Base-by-base conservation (phyloP, 768 basidiomycete species). In the Multifurca ochricompacta region DNA sequence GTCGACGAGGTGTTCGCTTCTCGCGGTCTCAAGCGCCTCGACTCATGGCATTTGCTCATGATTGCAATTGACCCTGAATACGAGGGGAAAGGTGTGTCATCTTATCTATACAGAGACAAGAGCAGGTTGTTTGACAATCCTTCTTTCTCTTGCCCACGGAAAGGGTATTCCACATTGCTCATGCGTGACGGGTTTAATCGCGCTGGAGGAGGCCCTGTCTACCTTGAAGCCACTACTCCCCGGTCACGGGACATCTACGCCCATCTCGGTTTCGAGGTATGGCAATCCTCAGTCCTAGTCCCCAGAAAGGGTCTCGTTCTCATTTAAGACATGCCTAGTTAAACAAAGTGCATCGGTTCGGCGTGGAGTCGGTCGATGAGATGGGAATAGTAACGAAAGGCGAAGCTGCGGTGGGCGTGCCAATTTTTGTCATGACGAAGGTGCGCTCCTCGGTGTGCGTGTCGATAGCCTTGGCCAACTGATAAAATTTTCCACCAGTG, bases 241-340 rank as follows among this genome's bases (percentile, higher is more conserved):
- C 47, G 35, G n/a, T 54, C 58, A 13, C 51, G 60, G n/a, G 60
- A 62, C 21, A 59, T 63, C 11, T 63, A 63, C 47, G 30, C 42
- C 9, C 65, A 58, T 28, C 49, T 51, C 21, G 65, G 63, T 3
- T 66, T 66, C 43, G 56, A 63, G 56, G 59, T 62, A 27, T 8
- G 56, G 36, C 4, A 7, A 8, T 19, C 21, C 40, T 31, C 43
- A 7, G 7, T 31, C 21, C 6, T 1, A 6, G 21, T 4, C 14
- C 10, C n/a, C 10, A 6, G 18, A 14, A 18, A 18, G 27, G 25
- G 35, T 16, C 48, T 10, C 19, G 8, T 18, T 27, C 42, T 39
- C 31, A 13, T 13, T n/a, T 6, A 16, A n/a, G 23, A 37, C 18
- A 4, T 10, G 10, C 21, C 16, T 19, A 56, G 58, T 16, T 57